Evolutionary conservation across 2,329 filamentous ascomycete species (phyloP), one percentile per base, ranked within the genome.

Genomic region (Pyrenophora seminiperda): DNA sequence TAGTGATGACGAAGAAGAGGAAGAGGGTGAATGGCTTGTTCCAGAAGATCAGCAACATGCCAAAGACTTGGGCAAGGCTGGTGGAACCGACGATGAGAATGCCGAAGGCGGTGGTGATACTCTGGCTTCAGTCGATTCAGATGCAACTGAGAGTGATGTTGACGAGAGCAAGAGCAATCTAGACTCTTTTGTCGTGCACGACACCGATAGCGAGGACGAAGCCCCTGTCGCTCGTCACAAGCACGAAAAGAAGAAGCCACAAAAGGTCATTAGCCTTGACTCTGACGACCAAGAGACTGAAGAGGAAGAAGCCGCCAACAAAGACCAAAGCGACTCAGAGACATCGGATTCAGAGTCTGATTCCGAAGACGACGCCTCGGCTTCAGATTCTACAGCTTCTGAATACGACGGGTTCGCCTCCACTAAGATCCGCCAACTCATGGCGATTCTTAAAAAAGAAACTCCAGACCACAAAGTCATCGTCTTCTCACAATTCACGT

Each of bases 401-500:
- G 72, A 63, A n/a, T 71, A 72, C 50, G 66, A 74, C 36, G 74
- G 78, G 43, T 76, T 83, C 19, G 82, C 85, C 2, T 99, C 94
- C 0, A 93, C 94, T 63, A 99, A 99, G 77, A 95, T 99, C 65
- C 86, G 88, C 36, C 86, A 94, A 62, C 81, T 97, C 15, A 83
- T 96, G 66, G 81, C 85, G 53, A 89, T 99, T 42, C 83, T 99
- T 7, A 83, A 86, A 57, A 84, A 84, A 36, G 94, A 99, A 73
- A 86, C 86, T 0, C 77, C 81, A 1, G 81, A 91, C 52, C 90
- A 96, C 81, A 99, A 99, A 71, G 96, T 96, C 69, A 99, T 99
- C 65, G 91, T 99, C 57, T 99, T 99, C 75, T 96, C 91, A 1
- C 91, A 97, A 66, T 99, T 99, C 75, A 99, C 94, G 0, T 94